These are phyloP conservation scores for Hericium rajendrae DNA, from an alignment of 768 basidiomycete genomes.

Conservation along the genomic window DNA sequence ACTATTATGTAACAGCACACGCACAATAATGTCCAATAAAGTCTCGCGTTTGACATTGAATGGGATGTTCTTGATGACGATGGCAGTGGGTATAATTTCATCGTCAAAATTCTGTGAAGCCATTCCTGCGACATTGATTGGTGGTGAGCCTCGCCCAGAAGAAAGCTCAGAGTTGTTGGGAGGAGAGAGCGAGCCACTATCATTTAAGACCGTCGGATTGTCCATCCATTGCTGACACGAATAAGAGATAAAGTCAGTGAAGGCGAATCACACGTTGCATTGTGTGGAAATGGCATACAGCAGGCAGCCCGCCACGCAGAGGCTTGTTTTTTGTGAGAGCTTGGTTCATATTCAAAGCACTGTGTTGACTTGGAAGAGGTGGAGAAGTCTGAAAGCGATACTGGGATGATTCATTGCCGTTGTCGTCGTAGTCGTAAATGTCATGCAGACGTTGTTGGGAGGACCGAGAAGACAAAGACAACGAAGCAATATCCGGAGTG, in stretches of 20 bases:
- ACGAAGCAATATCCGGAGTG: constrained; percentile 65
- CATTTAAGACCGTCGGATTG: constrained; percentile 37
- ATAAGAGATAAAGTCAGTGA: constrained; percentile 15
- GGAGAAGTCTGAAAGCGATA: constrained; percentile 67
- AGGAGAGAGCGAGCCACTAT: constrained; percentile 74
- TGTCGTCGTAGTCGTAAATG: constrained; percentile 74
- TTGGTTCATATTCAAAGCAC: constrained; percentile 46
- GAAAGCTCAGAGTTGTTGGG: constrained; percentile 86
- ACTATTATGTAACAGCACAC: constrained; percentile 24
- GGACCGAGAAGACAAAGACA: constrained; percentile 56
- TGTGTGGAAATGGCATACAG: constrained; percentile 35
- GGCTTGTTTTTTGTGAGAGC: constrained; percentile 74
- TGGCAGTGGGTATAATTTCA: constrained; percentile 96
- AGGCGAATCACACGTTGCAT: constrained; percentile 8
- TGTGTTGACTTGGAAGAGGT: constrained; percentile 39
- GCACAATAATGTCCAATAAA: constrained; percentile 89
- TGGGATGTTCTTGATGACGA: constrained; percentile 99
- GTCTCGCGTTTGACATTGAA: constrained; percentile 98
- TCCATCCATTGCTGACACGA: constrained; percentile 77
- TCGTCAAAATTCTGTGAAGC: constrained; percentile 56
- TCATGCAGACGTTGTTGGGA: constrained; percentile 79
- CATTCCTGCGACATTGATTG: constrained; percentile 37
- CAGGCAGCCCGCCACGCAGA: constrained; percentile 59
- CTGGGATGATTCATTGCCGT: constrained; percentile 41
- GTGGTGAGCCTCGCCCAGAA: constrained; percentile 77